Percentiles rank a stretch among this genome's conserved stretches.
Conservation (phyloP, 371 early-diverging fungal genomes). For the Mucor irregularis region DNA sequence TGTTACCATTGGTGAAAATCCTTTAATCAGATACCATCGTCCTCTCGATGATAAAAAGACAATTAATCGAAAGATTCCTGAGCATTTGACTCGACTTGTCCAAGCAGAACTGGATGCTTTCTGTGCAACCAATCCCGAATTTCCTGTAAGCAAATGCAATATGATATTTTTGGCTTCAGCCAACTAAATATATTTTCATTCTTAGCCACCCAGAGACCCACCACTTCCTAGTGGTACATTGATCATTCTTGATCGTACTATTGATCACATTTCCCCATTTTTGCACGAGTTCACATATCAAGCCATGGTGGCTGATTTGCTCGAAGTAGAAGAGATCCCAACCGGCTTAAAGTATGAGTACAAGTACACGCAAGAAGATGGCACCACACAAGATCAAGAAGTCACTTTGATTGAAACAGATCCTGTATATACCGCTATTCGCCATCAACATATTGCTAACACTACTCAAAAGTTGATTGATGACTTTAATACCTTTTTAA, state of each 20-base stretch:
- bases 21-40: conserved; percentile 84
- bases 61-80: conserved; percentile 57
- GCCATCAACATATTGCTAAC: conserved; percentile 94
- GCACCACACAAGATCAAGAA: conserved; percentile 55
- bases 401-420: conserved; percentile 73
- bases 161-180: neutral
- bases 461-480: conserved; percentile 79
- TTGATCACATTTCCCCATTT: conserved; percentile 85
- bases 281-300: conserved; percentile 95
- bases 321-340: conserved; percentile 67
- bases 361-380: conserved; percentile 59
- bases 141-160: conserved; percentile 48
- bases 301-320: conserved; percentile 88
- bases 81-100: conserved; percentile 54
- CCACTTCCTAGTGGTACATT: conserved; percentile 72
- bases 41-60: conserved; percentile 72
- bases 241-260: conserved; percentile 86
- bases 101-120: conserved; percentile 64
- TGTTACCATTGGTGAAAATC: conserved; percentile 80
- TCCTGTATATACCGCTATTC: conserved; percentile 74
- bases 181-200: neutral
- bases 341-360: conserved; percentile 66
- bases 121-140: conserved; percentile 56
- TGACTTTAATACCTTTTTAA: conserved; percentile 79
- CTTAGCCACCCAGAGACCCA: conserved; percentile 58